Percentiles rank a stretch among this genome's conserved stretches.
Evolutionary conservation across 108 stramenopile genomes (phyloP).

Genomic region (Ochromonas danica): DNA sequence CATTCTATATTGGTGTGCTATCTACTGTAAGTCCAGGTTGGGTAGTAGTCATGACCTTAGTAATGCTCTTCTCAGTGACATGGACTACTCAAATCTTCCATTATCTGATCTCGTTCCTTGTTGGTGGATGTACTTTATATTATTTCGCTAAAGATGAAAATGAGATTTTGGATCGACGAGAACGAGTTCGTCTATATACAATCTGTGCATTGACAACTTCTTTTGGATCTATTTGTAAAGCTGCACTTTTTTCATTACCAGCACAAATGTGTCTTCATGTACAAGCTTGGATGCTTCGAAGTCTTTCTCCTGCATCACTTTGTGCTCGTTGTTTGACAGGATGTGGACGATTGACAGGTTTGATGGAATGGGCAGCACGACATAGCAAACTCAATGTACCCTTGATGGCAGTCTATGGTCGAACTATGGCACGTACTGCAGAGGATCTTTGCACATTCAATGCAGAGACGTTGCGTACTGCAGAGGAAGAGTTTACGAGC

Average conservation of each 20-base stretch:
- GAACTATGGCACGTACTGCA: neutral
- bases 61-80: neutral
- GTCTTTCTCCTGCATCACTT: neutral
- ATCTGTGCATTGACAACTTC: neutral
- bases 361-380: neutral
- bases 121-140: neutral
- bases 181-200: neutral
- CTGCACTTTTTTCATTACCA: neutral
- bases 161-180: neutral
- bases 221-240: conserved; percentile 19
- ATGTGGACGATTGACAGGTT: neutral
- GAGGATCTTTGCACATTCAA: neutral
- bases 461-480: neutral
- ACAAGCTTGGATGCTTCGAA: neutral
- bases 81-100: conserved; percentile 1
- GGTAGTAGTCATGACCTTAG: neutral
- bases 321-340: neutral
- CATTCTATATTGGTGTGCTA: neutral
- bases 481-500: neutral
- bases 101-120: neutral
- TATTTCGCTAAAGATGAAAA: neutral
- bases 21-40: neutral
- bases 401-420: conserved; percentile 21
- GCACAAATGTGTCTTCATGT: neutral
- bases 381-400: neutral